These are phyloP conservation scores for Globisporangium nunn DNA, from an alignment of 352 stramenopile genomes.

Conservation along the genomic window DNA sequence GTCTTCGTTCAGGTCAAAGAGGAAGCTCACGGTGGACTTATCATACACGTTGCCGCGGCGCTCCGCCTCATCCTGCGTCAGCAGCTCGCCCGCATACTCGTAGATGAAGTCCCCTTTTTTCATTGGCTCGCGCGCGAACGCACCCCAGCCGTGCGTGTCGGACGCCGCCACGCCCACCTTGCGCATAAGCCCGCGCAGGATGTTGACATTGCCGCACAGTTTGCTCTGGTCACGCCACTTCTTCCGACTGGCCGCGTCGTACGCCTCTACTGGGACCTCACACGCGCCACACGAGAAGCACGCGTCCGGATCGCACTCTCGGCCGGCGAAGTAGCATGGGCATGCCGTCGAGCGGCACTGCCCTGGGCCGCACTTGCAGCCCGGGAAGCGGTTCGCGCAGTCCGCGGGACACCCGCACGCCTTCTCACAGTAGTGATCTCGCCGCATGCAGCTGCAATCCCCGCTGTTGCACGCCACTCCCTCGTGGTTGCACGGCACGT, in stretches of 20 bases:
- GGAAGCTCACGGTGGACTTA: conserved; percentile 84
- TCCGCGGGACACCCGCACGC: conserved; percentile 53
- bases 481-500: conserved; percentile 54
- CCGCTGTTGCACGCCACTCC: conserved; percentile 47
- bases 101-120: conserved; percentile 69
- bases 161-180: conserved; percentile 49
- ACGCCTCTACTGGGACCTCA: conserved; percentile 47
- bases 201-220: conserved; percentile 66
- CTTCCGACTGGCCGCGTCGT: conserved; percentile 20
- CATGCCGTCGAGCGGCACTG: conserved; percentile 53
- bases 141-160: conserved; percentile 69
- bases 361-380: conserved; percentile 51
- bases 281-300: conserved; percentile 59
- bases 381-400: conserved; percentile 72
- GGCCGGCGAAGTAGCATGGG: conserved; percentile 59
- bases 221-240: conserved; percentile 28
- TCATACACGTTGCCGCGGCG: conserved; percentile 88
- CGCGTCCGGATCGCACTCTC: conserved; percentile 68
- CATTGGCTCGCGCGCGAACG: conserved; percentile 50
- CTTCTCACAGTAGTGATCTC: conserved; percentile 76
- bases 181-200: conserved; percentile 46
- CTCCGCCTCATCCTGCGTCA: conserved; percentile 86
- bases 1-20: conserved; percentile 94
- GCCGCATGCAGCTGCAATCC: conserved; percentile 72
- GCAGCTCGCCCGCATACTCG: conserved; percentile 88